Evolutionary conservation across 73 alveolate species (phyloP).

Genomic region (Paramecium caudatum): DNA sequence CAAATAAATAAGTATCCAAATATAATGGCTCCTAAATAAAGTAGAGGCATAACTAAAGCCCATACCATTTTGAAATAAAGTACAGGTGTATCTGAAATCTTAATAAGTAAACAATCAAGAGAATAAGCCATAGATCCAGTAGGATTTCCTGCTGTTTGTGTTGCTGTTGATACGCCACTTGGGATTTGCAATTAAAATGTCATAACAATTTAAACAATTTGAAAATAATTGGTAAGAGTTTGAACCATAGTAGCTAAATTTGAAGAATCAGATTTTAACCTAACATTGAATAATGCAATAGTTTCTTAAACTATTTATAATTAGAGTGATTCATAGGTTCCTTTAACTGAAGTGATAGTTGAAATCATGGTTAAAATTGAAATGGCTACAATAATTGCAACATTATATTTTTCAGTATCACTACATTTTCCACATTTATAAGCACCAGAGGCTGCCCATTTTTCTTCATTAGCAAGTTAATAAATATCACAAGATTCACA

Average conservation of each 20-base stretch:
- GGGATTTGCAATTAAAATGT: constrained; percentile 58
- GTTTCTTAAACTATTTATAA: constrained; percentile 20
- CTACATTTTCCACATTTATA: constrained; percentile 51
- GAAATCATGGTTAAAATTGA: constrained; percentile 33
- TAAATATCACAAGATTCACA: constrained; percentile 69
- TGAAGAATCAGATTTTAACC: constrained; percentile 31
- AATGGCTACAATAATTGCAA: background rate
- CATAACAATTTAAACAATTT: constrained; percentile 23
- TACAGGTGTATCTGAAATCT: background rate
- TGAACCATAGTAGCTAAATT: constrained; percentile 31
- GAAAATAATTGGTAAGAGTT: constrained; percentile 44
- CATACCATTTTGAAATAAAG: constrained; percentile 57
- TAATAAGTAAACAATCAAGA: constrained; percentile 43
- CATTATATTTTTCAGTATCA: background rate
- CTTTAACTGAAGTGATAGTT: constrained; percentile 34
- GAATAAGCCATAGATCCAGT: constrained; percentile 61
- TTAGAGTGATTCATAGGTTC: background rate
- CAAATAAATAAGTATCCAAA: constrained; percentile 31
- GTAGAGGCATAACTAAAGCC: constrained; percentile 52
- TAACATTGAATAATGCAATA: background rate
- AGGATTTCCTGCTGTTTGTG: constrained; percentile 56
- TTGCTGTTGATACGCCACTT: background rate
- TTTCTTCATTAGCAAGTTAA: background rate
- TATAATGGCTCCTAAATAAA: background rate
- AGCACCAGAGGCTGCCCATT: constrained; percentile 37